A percentile compares a stretch with the other conserved stretches of the same genome.
Evolutionary conservation across 163 green algal species (phyloP).

Genomic region (Trebouxia gelatinosa): DNA sequence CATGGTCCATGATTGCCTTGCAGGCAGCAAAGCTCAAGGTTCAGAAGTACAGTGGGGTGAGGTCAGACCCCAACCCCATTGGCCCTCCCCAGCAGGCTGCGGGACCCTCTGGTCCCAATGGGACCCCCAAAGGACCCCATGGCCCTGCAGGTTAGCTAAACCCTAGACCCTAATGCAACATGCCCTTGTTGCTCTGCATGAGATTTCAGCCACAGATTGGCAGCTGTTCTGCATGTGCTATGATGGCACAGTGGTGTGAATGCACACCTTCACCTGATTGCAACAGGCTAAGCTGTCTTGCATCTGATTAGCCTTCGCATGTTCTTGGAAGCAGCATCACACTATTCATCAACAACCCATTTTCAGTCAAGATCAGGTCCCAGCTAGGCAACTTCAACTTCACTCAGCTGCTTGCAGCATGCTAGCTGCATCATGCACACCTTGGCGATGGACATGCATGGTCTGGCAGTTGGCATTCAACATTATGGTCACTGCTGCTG

Average conservation of each 20-base stretch:
- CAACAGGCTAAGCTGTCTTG: not conserved
- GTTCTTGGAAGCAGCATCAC: not conserved
- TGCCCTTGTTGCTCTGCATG: not conserved
- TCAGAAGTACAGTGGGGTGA: slow-evolving; percentile 27
- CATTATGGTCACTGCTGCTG: too few relatives aligned
- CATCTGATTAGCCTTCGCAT: not conserved
- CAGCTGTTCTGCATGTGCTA: not conserved
- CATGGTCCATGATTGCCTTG: not conserved
- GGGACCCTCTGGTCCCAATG: slow-evolving; percentile 19
- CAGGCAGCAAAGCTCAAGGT: slow-evolving; percentile 23
- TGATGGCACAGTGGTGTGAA: too few relatives aligned
- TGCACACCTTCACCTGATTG: too few relatives aligned
- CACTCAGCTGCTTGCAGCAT: not conserved
- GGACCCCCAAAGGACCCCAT: slow-evolving; percentile 4
- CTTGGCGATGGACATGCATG: not conserved
- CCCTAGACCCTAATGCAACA: not conserved
- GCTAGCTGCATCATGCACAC: not conserved
- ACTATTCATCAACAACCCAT: not conserved
- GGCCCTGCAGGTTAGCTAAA: not conserved
- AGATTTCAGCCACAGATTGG: not conserved
- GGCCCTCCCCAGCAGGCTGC: slow-evolving; percentile 9
- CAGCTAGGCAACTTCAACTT: not conserved
- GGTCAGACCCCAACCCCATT: slow-evolving; percentile 23
- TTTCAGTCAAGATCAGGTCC: not conserved
- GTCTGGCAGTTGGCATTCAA: too few relatives aligned